phyloP scores from a whole-genome alignment of 1,139 yeast genomes.

The Saccharomyces pastorianus region DNA sequence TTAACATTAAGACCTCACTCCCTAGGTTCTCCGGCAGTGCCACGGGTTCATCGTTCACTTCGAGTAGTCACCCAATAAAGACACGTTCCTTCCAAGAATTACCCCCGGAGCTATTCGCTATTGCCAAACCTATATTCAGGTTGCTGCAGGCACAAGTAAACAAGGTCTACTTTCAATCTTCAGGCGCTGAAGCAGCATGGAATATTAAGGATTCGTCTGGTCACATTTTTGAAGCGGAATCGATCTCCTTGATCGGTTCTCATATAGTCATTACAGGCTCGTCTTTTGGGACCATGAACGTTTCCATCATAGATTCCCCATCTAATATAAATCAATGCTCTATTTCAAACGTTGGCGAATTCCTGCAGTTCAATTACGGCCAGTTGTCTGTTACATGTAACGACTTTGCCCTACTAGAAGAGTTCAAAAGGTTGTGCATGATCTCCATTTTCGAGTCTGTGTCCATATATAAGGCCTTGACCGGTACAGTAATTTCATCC shows the following conservation, averaged over 20 bases:
- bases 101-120: slow-evolving; percentile 11
- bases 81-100: slow-evolving; percentile 9
- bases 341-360: not conserved
- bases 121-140: slow-evolving; percentile 14
- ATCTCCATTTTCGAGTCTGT: slow-evolving; percentile 22
- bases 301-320: not conserved
- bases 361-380: slow-evolving; percentile 7
- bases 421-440: slow-evolving; percentile 14
- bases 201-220: not conserved
- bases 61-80: not conserved
- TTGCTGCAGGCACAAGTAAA: slow-evolving; percentile 13
- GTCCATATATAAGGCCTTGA: slow-evolving; percentile 24
- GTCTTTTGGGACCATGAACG: not conserved
- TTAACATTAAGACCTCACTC: not conserved
- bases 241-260: not conserved
- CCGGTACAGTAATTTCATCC: slow-evolving; percentile 26
- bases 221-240: not conserved
- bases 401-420: slow-evolving; percentile 4
- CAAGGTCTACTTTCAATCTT: slow-evolving; percentile 14
- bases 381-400: slow-evolving; percentile 8
- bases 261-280: not conserved
- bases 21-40: not conserved
- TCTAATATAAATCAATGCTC: not conserved
- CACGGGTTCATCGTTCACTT: not conserved
- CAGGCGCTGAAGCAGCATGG: not conserved